A percentile compares a stretch with the other conserved stretches of the same genome.
phyloP scores from a whole-genome alignment of 345 rosid genomes.

The Euclidium syriacum region DNA sequence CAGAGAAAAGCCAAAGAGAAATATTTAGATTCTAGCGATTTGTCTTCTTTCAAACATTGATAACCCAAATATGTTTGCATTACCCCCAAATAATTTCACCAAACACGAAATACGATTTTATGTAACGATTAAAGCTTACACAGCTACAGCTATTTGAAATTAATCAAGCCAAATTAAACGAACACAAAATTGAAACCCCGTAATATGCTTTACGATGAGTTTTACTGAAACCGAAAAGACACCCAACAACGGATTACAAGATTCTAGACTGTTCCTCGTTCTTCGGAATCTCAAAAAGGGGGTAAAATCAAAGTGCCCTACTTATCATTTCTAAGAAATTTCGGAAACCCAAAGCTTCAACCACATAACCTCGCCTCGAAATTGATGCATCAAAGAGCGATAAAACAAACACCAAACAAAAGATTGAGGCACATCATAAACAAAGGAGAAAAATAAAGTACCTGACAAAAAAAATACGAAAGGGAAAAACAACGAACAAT shows the following conservation, averaged over 20 bases:
- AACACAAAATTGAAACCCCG: background rate
- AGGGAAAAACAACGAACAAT: background rate
- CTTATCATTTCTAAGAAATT: background rate
- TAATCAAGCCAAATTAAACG: background rate
- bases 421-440: background rate
- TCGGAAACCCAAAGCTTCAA: background rate
- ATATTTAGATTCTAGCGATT: background rate
- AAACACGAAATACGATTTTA: background rate
- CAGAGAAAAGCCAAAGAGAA: background rate
- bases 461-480: background rate
- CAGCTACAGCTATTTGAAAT: background rate
- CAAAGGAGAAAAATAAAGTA: background rate
- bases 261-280: background rate
- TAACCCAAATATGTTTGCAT: background rate
- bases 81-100: background rate
- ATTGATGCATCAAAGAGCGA: background rate
- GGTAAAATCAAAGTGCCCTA: slow-evolving; percentile 12
- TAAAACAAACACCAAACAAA: background rate
- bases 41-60: background rate
- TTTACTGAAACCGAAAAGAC: background rate
- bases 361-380: background rate
- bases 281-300: background rate
- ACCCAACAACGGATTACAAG: background rate
- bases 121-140: background rate
- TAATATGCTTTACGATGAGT: background rate